These are phyloP conservation scores for Diaporthe ilicicola DNA, from an alignment of 2,329 filamentous ascomycete species.

Conservation along the genomic window DNA sequence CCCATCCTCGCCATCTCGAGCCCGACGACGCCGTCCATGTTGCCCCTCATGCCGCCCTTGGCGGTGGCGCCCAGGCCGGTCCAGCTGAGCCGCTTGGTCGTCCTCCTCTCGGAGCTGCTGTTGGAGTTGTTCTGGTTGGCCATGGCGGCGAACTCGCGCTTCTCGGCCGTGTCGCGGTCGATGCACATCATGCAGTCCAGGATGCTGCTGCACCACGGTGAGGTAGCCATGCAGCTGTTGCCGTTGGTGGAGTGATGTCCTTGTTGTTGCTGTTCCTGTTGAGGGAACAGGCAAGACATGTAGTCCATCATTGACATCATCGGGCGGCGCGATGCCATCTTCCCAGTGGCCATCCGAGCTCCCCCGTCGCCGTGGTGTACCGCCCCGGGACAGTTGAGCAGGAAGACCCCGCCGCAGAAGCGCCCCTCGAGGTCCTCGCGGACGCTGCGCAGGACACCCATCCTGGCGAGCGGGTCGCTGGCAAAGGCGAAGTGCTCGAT, in stretches of 20 bases:
- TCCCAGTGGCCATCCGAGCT: background rate
- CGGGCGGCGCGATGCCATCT: background rate
- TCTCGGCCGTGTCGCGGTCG: conserved; percentile 51
- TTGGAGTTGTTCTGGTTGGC: conserved; percentile 41
- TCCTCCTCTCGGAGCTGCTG: conserved; percentile 32
- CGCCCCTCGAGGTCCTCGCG: conserved; percentile 46
- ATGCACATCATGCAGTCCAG: conserved; percentile 47
- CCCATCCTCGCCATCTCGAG: conserved; percentile 45
- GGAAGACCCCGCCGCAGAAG: conserved; percentile 50
- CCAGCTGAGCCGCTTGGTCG: conserved; percentile 50
- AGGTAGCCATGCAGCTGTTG: conserved; percentile 16
- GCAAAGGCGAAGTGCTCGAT: conserved; percentile 48
- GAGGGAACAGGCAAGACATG: conserved; percentile 47
- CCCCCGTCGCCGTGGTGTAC: background rate
- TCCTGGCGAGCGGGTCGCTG: conserved; percentile 48
- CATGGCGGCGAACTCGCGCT: conserved; percentile 51
- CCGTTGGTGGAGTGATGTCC: conserved; percentile 19
- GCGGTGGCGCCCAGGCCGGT: conserved; percentile 48
- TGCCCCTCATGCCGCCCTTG: conserved; percentile 39
- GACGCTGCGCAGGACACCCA: conserved; percentile 48
- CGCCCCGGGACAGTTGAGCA: conserved; percentile 39
- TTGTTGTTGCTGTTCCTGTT: conserved; percentile 39
- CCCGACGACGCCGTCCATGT: conserved; percentile 45
- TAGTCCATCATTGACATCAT: conserved; percentile 46
- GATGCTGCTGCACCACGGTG: conserved; percentile 33